phyloP scores from a whole-genome alignment of 1,284 basidiomycete species.

The Pyrrhoderma noxium region DNA sequence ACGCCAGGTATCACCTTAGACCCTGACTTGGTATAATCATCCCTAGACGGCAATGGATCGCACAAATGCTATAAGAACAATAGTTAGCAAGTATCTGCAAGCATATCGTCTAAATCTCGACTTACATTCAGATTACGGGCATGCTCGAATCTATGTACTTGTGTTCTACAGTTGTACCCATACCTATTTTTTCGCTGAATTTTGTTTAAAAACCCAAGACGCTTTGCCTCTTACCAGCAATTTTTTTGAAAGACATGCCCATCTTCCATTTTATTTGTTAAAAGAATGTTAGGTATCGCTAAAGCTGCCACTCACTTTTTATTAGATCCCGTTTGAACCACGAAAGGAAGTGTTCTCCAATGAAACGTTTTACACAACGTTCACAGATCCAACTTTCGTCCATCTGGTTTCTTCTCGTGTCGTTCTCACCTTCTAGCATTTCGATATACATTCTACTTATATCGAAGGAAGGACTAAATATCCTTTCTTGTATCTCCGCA shows the following conservation, averaged over 20 bases:
- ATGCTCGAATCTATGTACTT: constrained; percentile 8
- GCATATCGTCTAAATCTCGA: not conserved
- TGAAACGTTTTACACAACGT: constrained; percentile 6
- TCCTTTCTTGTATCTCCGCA: too few relatives aligned
- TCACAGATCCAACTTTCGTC: constrained; percentile 7
- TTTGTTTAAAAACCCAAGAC: not conserved
- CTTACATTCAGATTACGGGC: constrained; percentile 13
- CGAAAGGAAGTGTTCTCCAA: constrained; percentile 1
- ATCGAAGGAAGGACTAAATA: too few relatives aligned
- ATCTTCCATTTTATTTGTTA: not conserved
- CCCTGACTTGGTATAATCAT: constrained; percentile 7
- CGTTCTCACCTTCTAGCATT: constrained; percentile 12
- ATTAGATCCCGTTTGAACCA: constrained; percentile 10
- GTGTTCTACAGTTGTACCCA: constrained; percentile 17
- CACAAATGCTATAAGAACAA: constrained; percentile 13
- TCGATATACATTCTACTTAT: constrained; percentile 1
- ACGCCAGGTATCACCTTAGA: too few relatives aligned
- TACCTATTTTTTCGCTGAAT: constrained; percentile 9
- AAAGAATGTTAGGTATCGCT: not conserved
- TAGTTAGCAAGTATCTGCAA: not conserved
- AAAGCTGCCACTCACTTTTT: constrained; percentile 7
- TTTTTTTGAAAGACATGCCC: constrained; percentile 9
- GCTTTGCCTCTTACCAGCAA: constrained; percentile 10
- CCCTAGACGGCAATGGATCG: constrained; percentile 2
- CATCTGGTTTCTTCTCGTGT: constrained; percentile 3